These are phyloP conservation scores for Leishmania amazonensis DNA, from an alignment of 208 protist genomes.

Conservation along the genomic window DNA sequence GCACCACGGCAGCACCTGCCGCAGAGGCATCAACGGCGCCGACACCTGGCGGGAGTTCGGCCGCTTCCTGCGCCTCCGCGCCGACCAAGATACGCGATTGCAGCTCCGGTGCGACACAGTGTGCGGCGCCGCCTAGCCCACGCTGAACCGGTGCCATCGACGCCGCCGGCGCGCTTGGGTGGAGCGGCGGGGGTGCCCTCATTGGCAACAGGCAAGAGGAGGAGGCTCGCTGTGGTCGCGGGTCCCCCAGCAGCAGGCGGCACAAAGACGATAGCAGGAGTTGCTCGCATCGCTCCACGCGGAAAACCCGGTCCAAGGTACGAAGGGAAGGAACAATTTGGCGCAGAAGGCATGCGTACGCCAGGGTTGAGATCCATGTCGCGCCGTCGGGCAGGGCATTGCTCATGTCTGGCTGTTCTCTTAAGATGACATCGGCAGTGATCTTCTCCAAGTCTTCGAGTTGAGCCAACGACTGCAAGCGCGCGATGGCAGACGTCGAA, in stretches of 20 bases:
- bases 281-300: constrained; percentile 15
- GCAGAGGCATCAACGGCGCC: neutral
- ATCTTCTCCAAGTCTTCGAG: constrained; percentile 15
- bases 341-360: constrained; percentile 28
- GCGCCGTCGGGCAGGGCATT: constrained; percentile 5
- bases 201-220: neutral
- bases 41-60: neutral
- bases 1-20: neutral
- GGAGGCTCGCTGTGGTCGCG: neutral
- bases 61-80: neutral
- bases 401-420: neutral
- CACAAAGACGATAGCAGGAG: constrained; percentile 11
- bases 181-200: constrained; percentile 18
- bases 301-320: constrained; percentile 7
- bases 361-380: constrained; percentile 11
- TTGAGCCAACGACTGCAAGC: constrained; percentile 4
- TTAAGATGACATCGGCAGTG: neutral
- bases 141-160: constrained; percentile 1
- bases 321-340: constrained; percentile 25
- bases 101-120: constrained; percentile 26
- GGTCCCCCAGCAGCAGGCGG: constrained; percentile 14
- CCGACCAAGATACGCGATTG: constrained; percentile 29
- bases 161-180: constrained; percentile 1
- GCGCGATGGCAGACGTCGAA: constrained; percentile 8
- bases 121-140: constrained; percentile 22